phyloP scores from a whole-genome alignment of 495 filamentous ascomycete species.

The Penicillium cataractarum region DNA sequence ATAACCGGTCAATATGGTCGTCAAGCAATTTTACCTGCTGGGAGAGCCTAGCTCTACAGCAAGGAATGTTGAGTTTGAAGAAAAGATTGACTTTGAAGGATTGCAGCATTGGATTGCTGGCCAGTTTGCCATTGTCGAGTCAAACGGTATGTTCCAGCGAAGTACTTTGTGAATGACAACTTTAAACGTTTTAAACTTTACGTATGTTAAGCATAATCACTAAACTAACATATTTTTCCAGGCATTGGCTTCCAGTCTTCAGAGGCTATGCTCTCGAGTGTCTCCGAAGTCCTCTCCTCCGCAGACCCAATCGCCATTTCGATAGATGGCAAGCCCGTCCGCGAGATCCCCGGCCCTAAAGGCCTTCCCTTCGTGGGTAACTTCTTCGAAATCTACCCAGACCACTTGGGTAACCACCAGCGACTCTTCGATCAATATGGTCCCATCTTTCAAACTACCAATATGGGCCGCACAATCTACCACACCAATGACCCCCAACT shows the following conservation, averaged over 20 bases:
- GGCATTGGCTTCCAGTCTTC: conserved; percentile 43
- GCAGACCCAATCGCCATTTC: conserved; percentile 34
- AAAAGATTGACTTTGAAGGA: conserved; percentile 31
- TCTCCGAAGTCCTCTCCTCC: conserved; percentile 33
- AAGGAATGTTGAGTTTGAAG: conserved; percentile 41
- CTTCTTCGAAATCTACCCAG: conserved; percentile 58
- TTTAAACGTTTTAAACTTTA: neutral
- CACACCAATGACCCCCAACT: conserved; percentile 53
- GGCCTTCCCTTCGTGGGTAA: conserved; percentile 54
- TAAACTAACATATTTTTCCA: conserved; percentile 11
- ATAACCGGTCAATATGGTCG: conserved; percentile 31
- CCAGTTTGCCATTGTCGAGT: conserved; percentile 47
- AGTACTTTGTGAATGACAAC: neutral
- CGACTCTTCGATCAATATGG: conserved; percentile 58
- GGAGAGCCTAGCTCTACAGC: conserved; percentile 46
- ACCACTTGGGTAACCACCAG: conserved; percentile 60
- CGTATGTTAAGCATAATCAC: neutral
- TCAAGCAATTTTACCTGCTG: conserved; percentile 46
- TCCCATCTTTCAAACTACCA: conserved; percentile 55
- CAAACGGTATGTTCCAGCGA: conserved; percentile 17
- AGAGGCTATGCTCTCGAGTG: conserved; percentile 25
- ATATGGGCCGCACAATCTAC: conserved; percentile 53
- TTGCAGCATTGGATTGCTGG: conserved; percentile 46
- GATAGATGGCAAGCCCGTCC: conserved; percentile 44
- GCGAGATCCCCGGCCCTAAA: conserved; percentile 46